A percentile compares a stretch with the other conserved stretches of the same genome.
These are phyloP conservation scores for Volutella citrinella DNA, from an alignment of 2,329 filamentous ascomycete species.

Conservation along the genomic window DNA sequence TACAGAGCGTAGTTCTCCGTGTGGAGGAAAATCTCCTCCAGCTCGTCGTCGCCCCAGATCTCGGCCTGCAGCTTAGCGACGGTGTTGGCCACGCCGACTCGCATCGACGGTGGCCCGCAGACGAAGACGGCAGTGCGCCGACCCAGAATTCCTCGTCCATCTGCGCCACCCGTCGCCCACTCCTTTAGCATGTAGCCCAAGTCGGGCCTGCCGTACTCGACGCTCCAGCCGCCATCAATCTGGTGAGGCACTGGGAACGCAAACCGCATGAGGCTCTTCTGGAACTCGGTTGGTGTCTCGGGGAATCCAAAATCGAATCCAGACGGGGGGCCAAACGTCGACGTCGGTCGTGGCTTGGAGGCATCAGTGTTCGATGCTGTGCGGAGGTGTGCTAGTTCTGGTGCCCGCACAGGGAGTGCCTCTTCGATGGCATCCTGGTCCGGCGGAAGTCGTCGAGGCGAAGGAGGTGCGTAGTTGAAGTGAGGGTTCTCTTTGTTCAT, in stretches of 20 bases:
- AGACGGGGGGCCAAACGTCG: conserved; percentile 56
- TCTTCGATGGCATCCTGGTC: conserved; percentile 19
- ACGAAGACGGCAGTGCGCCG: conserved; percentile 86
- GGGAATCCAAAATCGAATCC: conserved; percentile 82
- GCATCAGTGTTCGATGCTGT: conserved; percentile 35
- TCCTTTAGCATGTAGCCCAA: conserved; percentile 83
- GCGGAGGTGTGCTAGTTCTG: conserved; percentile 58
- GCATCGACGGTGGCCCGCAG: conserved; percentile 84
- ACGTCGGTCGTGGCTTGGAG: conserved; percentile 44
- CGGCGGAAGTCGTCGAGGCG: conserved; percentile 34
- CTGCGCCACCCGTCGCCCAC: conserved; percentile 68
- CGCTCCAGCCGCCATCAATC: conserved; percentile 79
- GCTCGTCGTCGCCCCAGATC: conserved; percentile 74
- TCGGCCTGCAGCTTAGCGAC: conserved; percentile 79
- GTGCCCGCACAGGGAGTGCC: conserved; percentile 37
- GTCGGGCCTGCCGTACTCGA: conserved; percentile 88
- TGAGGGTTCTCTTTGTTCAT: conserved; percentile 50
- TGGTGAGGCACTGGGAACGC: conserved; percentile 71
- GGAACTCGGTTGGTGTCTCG: conserved; percentile 79
- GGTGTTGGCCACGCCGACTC: conserved; percentile 81
- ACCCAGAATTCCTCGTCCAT: conserved; percentile 69
- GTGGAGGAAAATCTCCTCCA: conserved; percentile 91
- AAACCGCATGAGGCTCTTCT: conserved; percentile 87
- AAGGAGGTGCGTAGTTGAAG: conserved; percentile 56
- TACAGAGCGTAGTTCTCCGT: conserved; percentile 91